Evolutionary conservation across 2,329 filamentous ascomycete species (phyloP).

Genomic region (Rhinocladiella mackenziei): DNA sequence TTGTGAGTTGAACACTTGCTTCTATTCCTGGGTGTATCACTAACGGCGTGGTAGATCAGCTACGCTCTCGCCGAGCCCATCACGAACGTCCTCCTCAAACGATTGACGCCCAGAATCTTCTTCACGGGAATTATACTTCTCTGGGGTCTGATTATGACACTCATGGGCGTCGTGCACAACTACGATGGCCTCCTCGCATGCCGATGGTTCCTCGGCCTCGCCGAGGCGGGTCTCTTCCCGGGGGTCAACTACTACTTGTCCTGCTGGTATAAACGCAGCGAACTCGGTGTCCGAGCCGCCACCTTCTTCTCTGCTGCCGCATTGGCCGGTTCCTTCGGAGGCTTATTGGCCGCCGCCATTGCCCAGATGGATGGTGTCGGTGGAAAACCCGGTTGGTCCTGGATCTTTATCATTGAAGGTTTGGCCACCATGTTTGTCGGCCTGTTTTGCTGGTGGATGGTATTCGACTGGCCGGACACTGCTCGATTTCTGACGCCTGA

Average conservation of each 20-base stretch:
- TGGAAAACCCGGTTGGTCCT: conserved; percentile 43
- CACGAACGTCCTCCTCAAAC: conserved; percentile 77
- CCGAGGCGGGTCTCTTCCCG: conserved; percentile 51
- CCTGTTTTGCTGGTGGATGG: conserved; percentile 43
- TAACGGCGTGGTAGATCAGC: conserved; percentile 69
- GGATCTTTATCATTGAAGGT: conserved; percentile 50
- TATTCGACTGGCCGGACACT: conserved; percentile 51
- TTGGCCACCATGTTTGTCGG: conserved; percentile 38
- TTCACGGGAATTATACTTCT: conserved; percentile 74
- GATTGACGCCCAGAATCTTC: conserved; percentile 68
- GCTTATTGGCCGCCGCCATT: conserved; percentile 52
- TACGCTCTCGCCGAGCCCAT: conserved; percentile 72
- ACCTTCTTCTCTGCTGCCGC: conserved; percentile 54
- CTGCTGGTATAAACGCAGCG: conserved; percentile 55
- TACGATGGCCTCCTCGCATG: conserved; percentile 44
- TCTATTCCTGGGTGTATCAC: background rate
- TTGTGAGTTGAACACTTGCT: conserved; percentile 31
- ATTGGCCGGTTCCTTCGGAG: conserved; percentile 52
- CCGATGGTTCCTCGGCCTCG: conserved; percentile 49
- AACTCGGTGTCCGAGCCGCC: conserved; percentile 57
- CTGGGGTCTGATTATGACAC: conserved; percentile 45
- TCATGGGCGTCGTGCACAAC: conserved; percentile 32
- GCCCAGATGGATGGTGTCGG: conserved; percentile 39
- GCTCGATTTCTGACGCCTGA: conserved; percentile 43
- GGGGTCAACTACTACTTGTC: conserved; percentile 42